Percentiles rank a stretch among this genome's conserved stretches.
Conservation (phyloP, 306 rosid genomes). For the Inga oerstediana region DNA sequence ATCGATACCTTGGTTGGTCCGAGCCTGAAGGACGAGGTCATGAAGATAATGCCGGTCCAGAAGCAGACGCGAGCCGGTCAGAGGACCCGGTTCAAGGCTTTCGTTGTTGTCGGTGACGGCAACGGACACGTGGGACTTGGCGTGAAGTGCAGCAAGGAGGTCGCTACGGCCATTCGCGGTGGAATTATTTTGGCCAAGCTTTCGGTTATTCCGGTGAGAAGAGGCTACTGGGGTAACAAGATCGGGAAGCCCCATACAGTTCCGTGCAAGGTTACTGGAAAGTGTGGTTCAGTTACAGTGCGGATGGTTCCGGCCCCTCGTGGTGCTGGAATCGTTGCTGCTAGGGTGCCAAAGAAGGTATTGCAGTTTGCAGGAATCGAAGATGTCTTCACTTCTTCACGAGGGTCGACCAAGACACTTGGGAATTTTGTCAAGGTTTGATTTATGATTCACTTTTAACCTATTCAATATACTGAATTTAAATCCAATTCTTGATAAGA, state of each 20-base stretch:
- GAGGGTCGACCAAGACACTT: conserved; percentile 70
- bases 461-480: neutral
- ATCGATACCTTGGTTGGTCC: conserved; percentile 57
- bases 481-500: neutral
- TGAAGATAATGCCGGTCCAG: conserved; percentile 79
- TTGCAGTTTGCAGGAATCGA: conserved; percentile 36
- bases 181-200: conserved; percentile 30
- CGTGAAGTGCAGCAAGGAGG: conserved; percentile 65
- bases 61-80: conserved; percentile 31
- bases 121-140: conserved; percentile 73
- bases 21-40: conserved; percentile 67
- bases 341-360: conserved; percentile 73
- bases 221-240: conserved; percentile 73
- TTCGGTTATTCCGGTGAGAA: conserved; percentile 66
- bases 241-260: conserved; percentile 71
- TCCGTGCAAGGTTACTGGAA: conserved; percentile 75
- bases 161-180: conserved; percentile 29
- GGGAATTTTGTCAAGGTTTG: conserved; percentile 71
- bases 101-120: conserved; percentile 46
- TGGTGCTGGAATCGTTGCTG: conserved; percentile 45
- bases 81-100: conserved; percentile 25
- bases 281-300: conserved; percentile 46
- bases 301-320: conserved; percentile 29
- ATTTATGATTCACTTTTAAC: neutral
- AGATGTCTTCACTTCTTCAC: conserved; percentile 52